These are phyloP conservation scores for Hyphodiscus hymeniophilus DNA, from an alignment of 495 filamentous ascomycete species.

Conservation along the genomic window DNA sequence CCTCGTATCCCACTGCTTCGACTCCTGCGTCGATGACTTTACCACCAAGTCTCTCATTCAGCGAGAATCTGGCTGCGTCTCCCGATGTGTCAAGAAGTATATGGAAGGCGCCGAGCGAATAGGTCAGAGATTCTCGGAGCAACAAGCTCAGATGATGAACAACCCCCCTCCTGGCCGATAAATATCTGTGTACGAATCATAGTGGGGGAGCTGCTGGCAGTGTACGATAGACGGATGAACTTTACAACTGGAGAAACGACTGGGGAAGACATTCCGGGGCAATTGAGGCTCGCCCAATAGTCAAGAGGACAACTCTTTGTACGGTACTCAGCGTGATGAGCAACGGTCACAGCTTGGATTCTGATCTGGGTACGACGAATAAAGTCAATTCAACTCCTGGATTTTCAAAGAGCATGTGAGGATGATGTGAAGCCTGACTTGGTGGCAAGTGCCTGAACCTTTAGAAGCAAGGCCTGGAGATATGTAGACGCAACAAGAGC, in stretches of 20 bases:
- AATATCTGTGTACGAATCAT: no score
- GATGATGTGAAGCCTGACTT: no score
- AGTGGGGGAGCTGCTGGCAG: neutral
- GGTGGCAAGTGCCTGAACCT: no score
- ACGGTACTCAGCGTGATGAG: neutral
- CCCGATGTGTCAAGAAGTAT: slow-evolving; percentile 91
- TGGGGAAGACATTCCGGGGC: neutral
- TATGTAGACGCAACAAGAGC: no score
- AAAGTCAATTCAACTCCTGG: neutral
- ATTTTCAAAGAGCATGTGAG: no score
- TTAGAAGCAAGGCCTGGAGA: no score
- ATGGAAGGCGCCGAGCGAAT: slow-evolving; percentile 80
- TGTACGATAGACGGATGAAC: neutral
- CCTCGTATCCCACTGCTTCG: slow-evolving; percentile 92
- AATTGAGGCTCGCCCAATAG: no score
- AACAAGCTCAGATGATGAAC: slow-evolving; percentile 75
- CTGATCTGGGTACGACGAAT: neutral
- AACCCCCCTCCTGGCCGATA: slow-evolving; percentile 19
- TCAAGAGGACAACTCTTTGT: neutral
- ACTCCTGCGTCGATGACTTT: slow-evolving; percentile 96
- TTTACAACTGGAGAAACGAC: no score
- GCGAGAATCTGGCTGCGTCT: slow-evolving; percentile 82
- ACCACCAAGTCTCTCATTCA: slow-evolving; percentile 85
- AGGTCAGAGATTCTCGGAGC: slow-evolving; percentile 87
- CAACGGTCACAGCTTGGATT: neutral